phyloP scores from a whole-genome alignment of 306 rosid species.

The Clitoria ternatea region DNA sequence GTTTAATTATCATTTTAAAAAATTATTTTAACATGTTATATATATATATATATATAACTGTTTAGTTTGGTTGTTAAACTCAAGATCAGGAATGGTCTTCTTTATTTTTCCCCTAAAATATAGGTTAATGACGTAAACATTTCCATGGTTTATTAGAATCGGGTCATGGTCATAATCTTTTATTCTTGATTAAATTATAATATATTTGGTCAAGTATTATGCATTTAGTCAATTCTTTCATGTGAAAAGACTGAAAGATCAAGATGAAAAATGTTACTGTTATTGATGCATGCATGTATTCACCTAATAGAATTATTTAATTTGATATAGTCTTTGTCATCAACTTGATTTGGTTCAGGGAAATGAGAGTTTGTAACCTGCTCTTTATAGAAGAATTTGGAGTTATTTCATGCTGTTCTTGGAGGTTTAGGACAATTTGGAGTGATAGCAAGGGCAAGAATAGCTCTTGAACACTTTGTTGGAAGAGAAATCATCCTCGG shows the following conservation, averaged over 20 bases:
- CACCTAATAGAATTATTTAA: neutral
- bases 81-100: neutral
- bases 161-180: constrained; percentile 31
- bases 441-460: constrained; percentile 66
- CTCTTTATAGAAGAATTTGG: constrained; percentile 43
- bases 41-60: neutral
- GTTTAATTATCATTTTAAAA: neutral
- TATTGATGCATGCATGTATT: constrained; percentile 24
- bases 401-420: constrained; percentile 64
- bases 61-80: constrained; percentile 11
- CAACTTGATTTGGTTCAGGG: constrained; percentile 32
- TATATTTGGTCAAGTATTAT: constrained; percentile 21
- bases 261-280: neutral
- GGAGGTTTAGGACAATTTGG: constrained; percentile 89
- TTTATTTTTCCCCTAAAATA: neutral
- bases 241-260: neutral
- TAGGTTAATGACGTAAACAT: neutral
- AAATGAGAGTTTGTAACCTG: constrained; percentile 66
- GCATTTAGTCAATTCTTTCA: constrained; percentile 18
- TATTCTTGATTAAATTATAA: neutral
- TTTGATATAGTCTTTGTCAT: neutral
- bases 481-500: too few relatives aligned
- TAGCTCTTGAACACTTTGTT: constrained; percentile 49
- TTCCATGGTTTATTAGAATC: constrained; percentile 11
- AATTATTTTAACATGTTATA: neutral